These are phyloP conservation scores for Imleria badia DNA, from an alignment of 768 basidiomycete species.

Conservation along the genomic window DNA sequence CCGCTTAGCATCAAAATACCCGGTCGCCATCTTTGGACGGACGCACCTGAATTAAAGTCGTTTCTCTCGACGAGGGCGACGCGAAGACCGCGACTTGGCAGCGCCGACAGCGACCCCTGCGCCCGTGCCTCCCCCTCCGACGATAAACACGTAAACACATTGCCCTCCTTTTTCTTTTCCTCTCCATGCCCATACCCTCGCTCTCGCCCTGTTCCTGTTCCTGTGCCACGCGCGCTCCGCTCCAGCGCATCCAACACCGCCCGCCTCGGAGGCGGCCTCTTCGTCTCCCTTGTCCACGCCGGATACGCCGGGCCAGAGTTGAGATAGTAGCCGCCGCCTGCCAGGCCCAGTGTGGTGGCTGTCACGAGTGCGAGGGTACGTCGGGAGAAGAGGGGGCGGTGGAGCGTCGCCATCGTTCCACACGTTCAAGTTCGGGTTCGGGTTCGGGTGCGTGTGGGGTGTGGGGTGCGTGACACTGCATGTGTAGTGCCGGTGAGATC, in stretches of 20 bases:
- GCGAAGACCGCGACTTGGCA: slow-evolving; percentile 82
- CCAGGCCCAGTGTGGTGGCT: slow-evolving; percentile 50
- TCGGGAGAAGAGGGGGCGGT: slow-evolving; percentile 47
- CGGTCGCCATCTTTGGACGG: not conserved
- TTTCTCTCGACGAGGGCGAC: slow-evolving; percentile 93
- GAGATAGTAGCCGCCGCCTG: slow-evolving; percentile 65
- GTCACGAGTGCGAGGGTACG: slow-evolving; percentile 53
- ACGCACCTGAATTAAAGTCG: slow-evolving; percentile 84
- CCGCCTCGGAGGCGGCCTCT: slow-evolving; percentile 67
- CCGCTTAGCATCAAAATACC: not conserved
- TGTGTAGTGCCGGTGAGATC: too few species aligned
- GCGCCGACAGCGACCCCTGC: slow-evolving; percentile 97
- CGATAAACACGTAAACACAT: slow-evolving; percentile 77
- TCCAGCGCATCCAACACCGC: slow-evolving; percentile 60
- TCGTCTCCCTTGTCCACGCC: slow-evolving; percentile 57
- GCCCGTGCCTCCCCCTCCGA: slow-evolving; percentile 95
- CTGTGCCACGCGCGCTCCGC: slow-evolving; percentile 6
- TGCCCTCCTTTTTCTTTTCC: slow-evolving; percentile 52
- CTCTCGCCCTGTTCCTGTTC: too few species aligned
- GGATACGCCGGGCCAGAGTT: slow-evolving; percentile 74
- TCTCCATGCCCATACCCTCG: too few species aligned
- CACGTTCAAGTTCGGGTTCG: not conserved
- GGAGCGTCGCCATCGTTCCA: slow-evolving; percentile 10
- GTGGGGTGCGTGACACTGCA: too few species aligned
- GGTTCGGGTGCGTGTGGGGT: too few species aligned